phyloP scores from a whole-genome alignment of 331 rosid species.

The Dryas integrifolia region DNA sequence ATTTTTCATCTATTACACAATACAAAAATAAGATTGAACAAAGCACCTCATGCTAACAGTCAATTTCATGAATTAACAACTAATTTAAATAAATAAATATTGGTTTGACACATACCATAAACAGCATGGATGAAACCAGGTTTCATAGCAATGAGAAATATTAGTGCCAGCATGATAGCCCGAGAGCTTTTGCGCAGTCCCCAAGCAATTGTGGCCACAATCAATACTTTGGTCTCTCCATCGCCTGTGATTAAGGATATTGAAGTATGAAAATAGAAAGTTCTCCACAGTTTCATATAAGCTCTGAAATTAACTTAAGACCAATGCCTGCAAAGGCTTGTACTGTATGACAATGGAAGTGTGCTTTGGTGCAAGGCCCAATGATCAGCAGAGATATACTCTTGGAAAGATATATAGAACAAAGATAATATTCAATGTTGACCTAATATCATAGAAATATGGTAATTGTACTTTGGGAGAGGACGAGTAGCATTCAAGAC shows the following conservation, averaged over 20 bases:
- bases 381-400: too few species aligned
- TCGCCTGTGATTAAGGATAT: constrained; percentile 45
- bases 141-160: constrained; percentile 84
- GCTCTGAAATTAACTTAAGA: too few species aligned
- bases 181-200: constrained; percentile 87
- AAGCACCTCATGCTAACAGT: neutral
- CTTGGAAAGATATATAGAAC: too few species aligned
- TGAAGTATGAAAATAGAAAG: neutral
- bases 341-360: too few species aligned
- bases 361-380: too few species aligned
- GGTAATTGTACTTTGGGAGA: too few species aligned
- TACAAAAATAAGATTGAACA: neutral
- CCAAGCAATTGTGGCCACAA: constrained; percentile 98
- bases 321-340: too few species aligned
- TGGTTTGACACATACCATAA: constrained; percentile 63
- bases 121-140: constrained; percentile 98
- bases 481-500: too few species aligned
- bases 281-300: neutral
- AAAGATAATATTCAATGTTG: too few species aligned
- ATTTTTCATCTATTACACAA: constrained; percentile 7
- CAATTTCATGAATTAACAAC: neutral
- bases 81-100: neutral
- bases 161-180: constrained; percentile 73
- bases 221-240: constrained; percentile 90
- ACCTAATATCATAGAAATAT: too few species aligned